Evolutionary conservation across 306 rosid species (phyloP), one percentile per base, ranked within the genome.

Genomic region (Lathyrus aphaca): DNA sequence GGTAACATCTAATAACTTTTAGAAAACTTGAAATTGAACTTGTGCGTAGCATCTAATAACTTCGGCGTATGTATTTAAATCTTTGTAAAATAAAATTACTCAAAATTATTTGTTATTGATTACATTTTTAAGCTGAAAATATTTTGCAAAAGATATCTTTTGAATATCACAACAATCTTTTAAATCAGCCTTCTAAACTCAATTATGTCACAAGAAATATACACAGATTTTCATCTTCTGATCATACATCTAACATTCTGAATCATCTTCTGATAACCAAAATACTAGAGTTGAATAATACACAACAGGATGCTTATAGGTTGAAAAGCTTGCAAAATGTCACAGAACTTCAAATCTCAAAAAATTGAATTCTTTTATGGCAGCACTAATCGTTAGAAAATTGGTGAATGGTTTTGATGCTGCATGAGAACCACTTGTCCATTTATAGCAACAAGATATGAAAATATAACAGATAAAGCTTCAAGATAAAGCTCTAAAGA

Each of bases 401-500:
- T 29, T 29, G 2, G 23, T 27, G 15, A 21, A 35, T 6, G 9
- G 39, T 25, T 27, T 27, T 5, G 21, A 74, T 5, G 23, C 56
- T 68, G 46, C 27, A 49, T 12, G 8, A 48, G 27, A 67, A 59
- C 25, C 13, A 49, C 51, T 19, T 9, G 16, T 30, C 53, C n/a
- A n/a, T n/a, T n/a, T n/a, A n/a, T n/a, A n/a, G n/a, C n/a, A n/a
- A 86, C 70, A 84, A 23, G n/a, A 53, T 48, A 57, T 16, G 13
- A 40, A 53, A 18, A 57, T 58, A 27, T 17, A 72, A 25, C 66
- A 56, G 40, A 73, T 10, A 53, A n/a, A 53, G 21, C 74, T 72
- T n/a, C 35, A 73, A 56, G 40, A 73, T 10, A 53, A n/a, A 53
- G 21, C 74, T 72, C 23, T 27, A 58, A 59, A 45, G 30, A 32